These are phyloP conservation scores for Aspergillus carlsbadensis DNA, from an alignment of 495 filamentous ascomycete genomes.

Conservation along the genomic window DNA sequence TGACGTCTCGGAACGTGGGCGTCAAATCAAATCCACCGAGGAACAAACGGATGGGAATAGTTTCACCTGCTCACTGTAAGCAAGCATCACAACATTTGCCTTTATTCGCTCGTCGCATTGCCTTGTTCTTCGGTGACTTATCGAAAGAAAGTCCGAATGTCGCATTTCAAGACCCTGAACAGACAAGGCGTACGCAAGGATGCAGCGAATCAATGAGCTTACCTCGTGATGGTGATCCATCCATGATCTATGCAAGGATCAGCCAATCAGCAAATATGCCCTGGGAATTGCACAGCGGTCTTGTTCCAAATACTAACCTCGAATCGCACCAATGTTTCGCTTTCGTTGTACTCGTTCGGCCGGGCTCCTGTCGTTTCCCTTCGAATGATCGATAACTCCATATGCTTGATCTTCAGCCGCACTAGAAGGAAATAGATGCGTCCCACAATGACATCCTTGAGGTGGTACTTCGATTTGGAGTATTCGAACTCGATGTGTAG, in stretches of 20 bases:
- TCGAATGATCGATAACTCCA: conserved; percentile 98
- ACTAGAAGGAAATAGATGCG: conserved; percentile 99
- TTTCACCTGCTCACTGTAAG: conserved; percentile 66
- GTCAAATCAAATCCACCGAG: conserved; percentile 97
- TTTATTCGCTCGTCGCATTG: not conserved
- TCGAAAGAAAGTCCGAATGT: not conserved
- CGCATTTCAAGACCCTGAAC: not conserved
- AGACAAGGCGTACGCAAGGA: not conserved
- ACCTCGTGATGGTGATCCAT: conserved; percentile 93
- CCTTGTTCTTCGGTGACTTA: not conserved
- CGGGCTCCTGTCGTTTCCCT: conserved; percentile 94
- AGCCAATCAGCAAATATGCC: conserved; percentile 18
- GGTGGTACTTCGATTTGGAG: conserved; percentile 96
- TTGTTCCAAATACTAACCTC: conserved; percentile 60
- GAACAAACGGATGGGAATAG: conserved; percentile 96
- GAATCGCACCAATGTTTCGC: conserved; percentile 95
- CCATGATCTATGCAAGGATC: conserved; percentile 75
- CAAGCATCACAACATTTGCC: not conserved
- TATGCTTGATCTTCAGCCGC: conserved; percentile 98
- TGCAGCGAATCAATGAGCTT: conserved; percentile 17
- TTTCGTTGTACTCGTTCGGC: conserved; percentile 99
- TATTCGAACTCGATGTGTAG: conserved; percentile 99
- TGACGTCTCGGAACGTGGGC: conserved; percentile 98
- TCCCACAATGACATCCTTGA: conserved; percentile 99
- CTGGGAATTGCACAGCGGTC: not conserved